Percentiles rank a stretch among this genome's conserved stretches.
Evolutionary conservation across 2,329 filamentous ascomycete genomes (phyloP).

Genomic region (Keithomyces neogunnii): DNA sequence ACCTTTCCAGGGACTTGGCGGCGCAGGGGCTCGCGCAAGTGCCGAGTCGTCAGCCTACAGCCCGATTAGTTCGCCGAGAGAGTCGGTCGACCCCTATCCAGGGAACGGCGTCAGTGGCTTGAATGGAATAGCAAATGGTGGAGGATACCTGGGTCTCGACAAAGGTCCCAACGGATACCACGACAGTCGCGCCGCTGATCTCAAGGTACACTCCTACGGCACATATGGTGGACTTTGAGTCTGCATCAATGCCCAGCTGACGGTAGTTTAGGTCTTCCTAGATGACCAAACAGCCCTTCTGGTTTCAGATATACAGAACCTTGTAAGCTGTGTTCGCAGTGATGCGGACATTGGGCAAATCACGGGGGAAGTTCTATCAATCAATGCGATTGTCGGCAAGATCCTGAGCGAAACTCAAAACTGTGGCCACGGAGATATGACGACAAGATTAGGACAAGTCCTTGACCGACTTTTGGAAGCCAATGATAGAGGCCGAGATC

Average conservation of each 20-base stretch:
- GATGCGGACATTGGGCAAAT: slow-evolving; percentile 57
- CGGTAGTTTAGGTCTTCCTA: slow-evolving; percentile 54
- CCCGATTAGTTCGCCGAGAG: slow-evolving; percentile 59
- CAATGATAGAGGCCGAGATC: slow-evolving; percentile 50
- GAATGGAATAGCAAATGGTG: slow-evolving; percentile 27
- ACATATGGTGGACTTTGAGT: slow-evolving; percentile 9
- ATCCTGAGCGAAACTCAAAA: slow-evolving; percentile 59
- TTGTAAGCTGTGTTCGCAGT: slow-evolving; percentile 63
- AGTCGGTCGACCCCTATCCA: slow-evolving; percentile 39
- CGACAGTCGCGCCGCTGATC: slow-evolving; percentile 38
- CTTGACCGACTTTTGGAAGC: slow-evolving; percentile 57
- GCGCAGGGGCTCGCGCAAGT: slow-evolving; percentile 45
- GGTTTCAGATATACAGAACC: slow-evolving; percentile 72
- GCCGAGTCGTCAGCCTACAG: slow-evolving; percentile 68
- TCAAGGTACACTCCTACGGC: slow-evolving; percentile 30
- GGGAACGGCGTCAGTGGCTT: slow-evolving; percentile 14
- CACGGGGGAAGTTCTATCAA: slow-evolving; percentile 60
- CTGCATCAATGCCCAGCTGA: slow-evolving; percentile 8
- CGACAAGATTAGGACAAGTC: slow-evolving; percentile 52
- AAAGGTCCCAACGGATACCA: slow-evolving; percentile 33
- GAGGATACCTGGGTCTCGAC: slow-evolving; percentile 24
- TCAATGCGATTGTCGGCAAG: slow-evolving; percentile 61
- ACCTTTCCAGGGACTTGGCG: slow-evolving; percentile 50
- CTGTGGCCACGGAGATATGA: slow-evolving; percentile 41
- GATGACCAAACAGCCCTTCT: slow-evolving; percentile 75